Base-by-base conservation (phyloP, 2,329 filamentous ascomycete species). In the Penicillium decumbens region DNA sequence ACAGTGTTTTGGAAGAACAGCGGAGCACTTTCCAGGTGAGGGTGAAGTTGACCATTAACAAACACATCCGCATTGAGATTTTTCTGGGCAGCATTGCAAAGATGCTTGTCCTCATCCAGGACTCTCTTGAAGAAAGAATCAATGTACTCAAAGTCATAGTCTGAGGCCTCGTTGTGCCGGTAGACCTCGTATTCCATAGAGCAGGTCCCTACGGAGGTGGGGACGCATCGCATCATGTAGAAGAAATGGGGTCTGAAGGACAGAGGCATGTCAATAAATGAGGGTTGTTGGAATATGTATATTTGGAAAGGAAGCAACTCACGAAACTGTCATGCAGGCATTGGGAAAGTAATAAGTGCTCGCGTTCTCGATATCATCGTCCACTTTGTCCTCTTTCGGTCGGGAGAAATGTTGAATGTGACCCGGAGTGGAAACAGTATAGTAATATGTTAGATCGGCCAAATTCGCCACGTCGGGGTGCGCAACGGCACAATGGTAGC, bases 121-220 rank as follows among this genome's bases (percentile, higher is more conserved):
- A 85, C 77, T 39, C 79, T 77, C 69, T 82, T 82, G 73, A 83
- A 85, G 57, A 83, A 80, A 43, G 75, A 64, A 65, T 75, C 77
- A 64, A 85, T 80, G 43, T 74, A 63, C 7, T 75, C 67, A 59
- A 85, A 85, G 49, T 82, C 76, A 24, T 78, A 76, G 28, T 83
- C 76, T 10, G 72, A 74, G 3, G 80, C 75, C 59, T 79, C 67
- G 61, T 79, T 80, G 73, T 84, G 79, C 49, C 81, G 76, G 71
- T 77, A 85, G 42, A 85, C 80, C 62, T 85, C 80, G 65, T 85
- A 84, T 56, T 75, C 73, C 77, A 85, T 84, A 27, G 70, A 70
- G 6, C 75, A 77, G 29, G 71, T 76, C 32, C 69, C 73, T 0
- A 80, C 73, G 0, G 73, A 72, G 43, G 70, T 74, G 10, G 82